Base-by-base conservation (phyloP, 2,329 filamentous ascomycete species). In the Elsinoe batatas region DNA sequence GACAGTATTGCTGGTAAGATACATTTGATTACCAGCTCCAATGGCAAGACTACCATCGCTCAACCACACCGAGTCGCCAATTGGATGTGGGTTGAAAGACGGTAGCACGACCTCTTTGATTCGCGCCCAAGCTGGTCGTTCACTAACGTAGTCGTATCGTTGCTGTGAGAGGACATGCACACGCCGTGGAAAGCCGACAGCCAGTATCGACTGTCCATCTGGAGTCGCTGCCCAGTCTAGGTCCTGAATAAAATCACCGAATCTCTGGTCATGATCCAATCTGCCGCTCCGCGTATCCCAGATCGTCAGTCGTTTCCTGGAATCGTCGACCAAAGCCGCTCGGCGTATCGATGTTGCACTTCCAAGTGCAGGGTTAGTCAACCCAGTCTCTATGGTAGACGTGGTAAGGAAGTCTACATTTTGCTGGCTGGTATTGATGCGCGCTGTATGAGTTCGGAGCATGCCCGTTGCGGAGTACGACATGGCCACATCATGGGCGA, bases 221-320 rank as follows among this genome's bases (percentile, higher is more conserved):
- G 89, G 89, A 0, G 91, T 95, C 2, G 88, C 91, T 0, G 90
- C 91, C 91, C 91, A 96, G 68, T 95, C 90, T 11, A 96, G 79
- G 68, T 95, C 91, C 60, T 85, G 83, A 38, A 96, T 89, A 5
- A 78, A 79, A 12, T 56, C 50, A 26, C 49, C 56, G 60, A 90
- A 93, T 30, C 82, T 78, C 63, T 91, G 81, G 59, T 87, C 80
- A 64, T 88, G 90, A 68, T 96, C 91, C 5, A 95, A 77, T 59
- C 89, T 84, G 1, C 84, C 84, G 56, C 85, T 87, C 59, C 85
- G 82, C 10, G 88, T 87, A 65, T 95, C 91, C 91, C 91, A 96
- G 50, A 96, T 95, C 0, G 88, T 94, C 50, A 96, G 72, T 38
- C 83, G 81, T 0, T 85, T 89, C 59, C 84, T 82, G 12, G 79